Base-by-base conservation (phyloP, 345 rosid genomes). In the Euphorbia peplus region DNA sequence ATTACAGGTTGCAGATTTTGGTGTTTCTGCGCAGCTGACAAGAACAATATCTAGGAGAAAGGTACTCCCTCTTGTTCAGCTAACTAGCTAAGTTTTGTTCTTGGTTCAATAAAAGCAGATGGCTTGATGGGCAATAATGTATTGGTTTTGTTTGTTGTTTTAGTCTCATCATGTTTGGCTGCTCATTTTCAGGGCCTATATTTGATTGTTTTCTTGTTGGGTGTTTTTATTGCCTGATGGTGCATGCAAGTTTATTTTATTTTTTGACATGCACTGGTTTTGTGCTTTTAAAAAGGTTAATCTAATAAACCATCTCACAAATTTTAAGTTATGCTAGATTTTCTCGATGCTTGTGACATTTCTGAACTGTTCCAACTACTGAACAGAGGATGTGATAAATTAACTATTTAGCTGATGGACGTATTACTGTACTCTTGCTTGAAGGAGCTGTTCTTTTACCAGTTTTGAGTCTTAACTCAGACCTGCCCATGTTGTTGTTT, bases 41-140 rank as follows among this genome's bases (percentile, higher is more conserved):
- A 89, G 98, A 78, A 95, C 99, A 46, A 95, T 95, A 81, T 95
- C 98, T 52, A 84, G 95, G 84, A 92, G 99, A 83, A 95, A 95
- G 99, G 99, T 95, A 81, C 37, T 76, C 13, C 47, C 30, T 30
- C 56, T 70, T 81, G 48, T 61, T 75, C 54, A 58, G 44, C 53
- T 52, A 59, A 70, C 60, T 51, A 58, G 44, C 53, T 52, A 59
- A 70, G 62, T 51, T 59, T 60, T 51, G 41, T 41, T 50, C 26
- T 47, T 12, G 24, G 48, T 32, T 7, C 16, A 16, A 22, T 63
- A 61, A 53, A 32, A 62, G 9, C 54, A 19, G 57, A 55, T 35
- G 9, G 22, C 39, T 29, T 50, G 35, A 15, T 68, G 39, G 1
- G 29, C 25, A 14, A 24, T 22, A 21, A 42, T 46, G 10, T 24